phyloP scores from a whole-genome alignment of 192 early-diverging fungal genomes.

The Chytriomyces hyalinus region DNA sequence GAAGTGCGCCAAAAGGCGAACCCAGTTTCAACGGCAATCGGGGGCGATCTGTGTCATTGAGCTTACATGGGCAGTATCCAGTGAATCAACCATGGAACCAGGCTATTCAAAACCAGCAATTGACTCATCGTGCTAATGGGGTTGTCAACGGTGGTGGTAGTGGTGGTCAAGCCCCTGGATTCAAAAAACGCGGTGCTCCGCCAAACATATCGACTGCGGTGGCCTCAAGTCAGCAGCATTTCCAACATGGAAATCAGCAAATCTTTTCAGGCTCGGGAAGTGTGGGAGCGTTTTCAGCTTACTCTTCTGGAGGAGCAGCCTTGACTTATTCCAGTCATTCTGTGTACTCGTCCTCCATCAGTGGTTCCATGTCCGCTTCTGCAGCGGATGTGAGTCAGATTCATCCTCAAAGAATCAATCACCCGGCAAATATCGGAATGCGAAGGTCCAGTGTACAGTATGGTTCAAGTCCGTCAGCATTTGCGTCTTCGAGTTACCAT shows the following conservation, averaged over 20 bases:
- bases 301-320: background rate
- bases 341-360: no score
- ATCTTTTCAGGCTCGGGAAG: background rate
- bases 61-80: slow-evolving; percentile 13
- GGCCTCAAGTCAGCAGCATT: slow-evolving; percentile 13
- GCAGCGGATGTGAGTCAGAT: slow-evolving; percentile 8
- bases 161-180: background rate
- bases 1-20: background rate
- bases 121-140: background rate
- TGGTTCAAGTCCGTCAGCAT: slow-evolving; percentile 13
- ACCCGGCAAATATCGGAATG: slow-evolving; percentile 24
- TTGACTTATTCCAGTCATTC: no score
- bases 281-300: background rate
- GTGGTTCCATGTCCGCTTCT: background rate
- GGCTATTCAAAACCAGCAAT: slow-evolving; percentile 11
- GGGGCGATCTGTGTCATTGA: slow-evolving; percentile 8
- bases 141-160: background rate
- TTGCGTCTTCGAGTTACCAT: slow-evolving; percentile 6
- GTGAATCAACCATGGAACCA: slow-evolving; percentile 32
- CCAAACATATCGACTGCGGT: slow-evolving; percentile 20
- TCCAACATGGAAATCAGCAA: background rate
- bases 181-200: slow-evolving; percentile 15
- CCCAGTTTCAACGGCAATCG: slow-evolving; percentile 3
- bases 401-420: slow-evolving; percentile 23
- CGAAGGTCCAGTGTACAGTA: slow-evolving; percentile 21